Conservation (phyloP, 2,329 filamentous ascomycete species). For the Truncatella angustata region DNA sequence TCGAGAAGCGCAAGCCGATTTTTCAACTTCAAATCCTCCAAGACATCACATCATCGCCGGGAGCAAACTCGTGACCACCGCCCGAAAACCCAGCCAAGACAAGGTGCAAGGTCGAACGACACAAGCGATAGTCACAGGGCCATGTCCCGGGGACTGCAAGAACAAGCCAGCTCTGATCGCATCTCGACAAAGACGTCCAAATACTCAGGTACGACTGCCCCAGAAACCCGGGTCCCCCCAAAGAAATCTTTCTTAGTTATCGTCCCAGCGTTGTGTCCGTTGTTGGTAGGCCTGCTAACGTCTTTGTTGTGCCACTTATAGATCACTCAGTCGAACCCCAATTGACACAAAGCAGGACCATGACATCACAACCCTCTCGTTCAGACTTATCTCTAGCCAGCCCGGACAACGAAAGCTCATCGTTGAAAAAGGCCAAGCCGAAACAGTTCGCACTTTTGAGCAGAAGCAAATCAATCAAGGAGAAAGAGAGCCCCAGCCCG, state of each 20-base stretch:
- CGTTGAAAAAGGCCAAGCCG: conserved; percentile 47
- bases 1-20: conserved; percentile 30
- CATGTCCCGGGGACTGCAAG: conserved; percentile 27
- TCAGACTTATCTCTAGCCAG: conserved; percentile 54
- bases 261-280: too few relatives aligned
- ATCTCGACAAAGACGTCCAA: conserved; percentile 28
- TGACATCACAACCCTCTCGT: conserved; percentile 40
- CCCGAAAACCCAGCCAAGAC: conserved; percentile 14
- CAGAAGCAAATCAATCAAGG: conserved; percentile 51
- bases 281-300: too few relatives aligned
- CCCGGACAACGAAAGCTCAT: conserved; percentile 40
- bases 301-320: conserved; percentile 18
- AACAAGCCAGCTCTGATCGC: conserved; percentile 26
- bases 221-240: too few relatives aligned
- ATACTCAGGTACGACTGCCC: conserved; percentile 34
- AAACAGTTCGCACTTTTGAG: conserved; percentile 54
- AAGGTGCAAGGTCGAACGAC: conserved; percentile 20
- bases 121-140: conserved; percentile 21
- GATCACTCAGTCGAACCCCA: conserved; percentile 30
- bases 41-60: conserved; percentile 17
- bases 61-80: neutral
- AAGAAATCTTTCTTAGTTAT: too few relatives aligned
- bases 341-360: conserved; percentile 35
- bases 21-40: conserved; percentile 25
- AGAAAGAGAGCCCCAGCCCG: conserved; percentile 35